Base-by-base conservation (phyloP, 768 basidiomycete genomes). In the Boletus rubroflammeus region DNA sequence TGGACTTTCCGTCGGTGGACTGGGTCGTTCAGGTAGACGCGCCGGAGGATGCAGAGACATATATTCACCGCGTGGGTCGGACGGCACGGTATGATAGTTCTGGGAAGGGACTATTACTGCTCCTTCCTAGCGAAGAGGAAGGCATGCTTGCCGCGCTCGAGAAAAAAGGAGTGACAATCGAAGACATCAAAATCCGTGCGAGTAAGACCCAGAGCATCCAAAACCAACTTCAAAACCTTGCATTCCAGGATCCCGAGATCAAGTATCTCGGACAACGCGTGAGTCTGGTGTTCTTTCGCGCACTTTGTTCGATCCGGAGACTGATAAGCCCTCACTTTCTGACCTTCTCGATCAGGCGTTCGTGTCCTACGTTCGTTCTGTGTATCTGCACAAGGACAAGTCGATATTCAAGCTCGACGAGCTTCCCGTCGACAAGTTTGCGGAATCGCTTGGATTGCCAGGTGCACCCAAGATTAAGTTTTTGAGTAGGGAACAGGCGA, bases 21-120 rank as follows among this genome's bases (percentile, higher is more conserved):
- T 98, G 96, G 96, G 96, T 99, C 2, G 67, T 99, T 28, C 96
- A 99, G 68, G 75, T 94, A 13, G 96, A 99, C 69, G 92, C 91
- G 3, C 96, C 96, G 0, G 96, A 99, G 72, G 96, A 99, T 64
- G 93, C 88, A 6, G 94, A 97, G 45, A 99, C 94, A 11, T 98
- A 99, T 69, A 93, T 99, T 38, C 96, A 99, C 68, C 85, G 96
- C 29, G 95, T 99, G 2, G 96, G 96, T 0, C 80, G 96, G 43
- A 99, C 96, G 15, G 96, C 96, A 42, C 77, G 96, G 46, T 98
- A 98, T 65, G 87, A 95, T 66, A 88, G 88, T 57, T 84, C 87
- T 31, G 97, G 97, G 0, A 91, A 93, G 65, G 88, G 84, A 0
- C 71, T 98, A 34, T 70, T 97, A 60, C 76, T 99, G 52, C 72